Percentiles rank a stretch among this genome's conserved stretches.
These are phyloP conservation scores for Sedum album DNA, from an alignment of 164 flowering plant species.

Conservation along the genomic window DNA sequence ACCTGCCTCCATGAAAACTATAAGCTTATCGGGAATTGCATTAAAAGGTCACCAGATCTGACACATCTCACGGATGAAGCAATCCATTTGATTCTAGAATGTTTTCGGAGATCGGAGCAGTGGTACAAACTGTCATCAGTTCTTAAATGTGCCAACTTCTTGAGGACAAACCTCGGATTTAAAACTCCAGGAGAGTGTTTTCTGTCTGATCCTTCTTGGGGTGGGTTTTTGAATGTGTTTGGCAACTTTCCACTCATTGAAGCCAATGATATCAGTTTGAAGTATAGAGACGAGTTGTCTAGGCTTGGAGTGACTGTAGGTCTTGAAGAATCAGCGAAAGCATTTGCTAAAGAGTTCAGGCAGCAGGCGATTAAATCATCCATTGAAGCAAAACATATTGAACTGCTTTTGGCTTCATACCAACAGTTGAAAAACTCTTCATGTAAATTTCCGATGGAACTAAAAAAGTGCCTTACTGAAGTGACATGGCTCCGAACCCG, in stretches of 20 bases:
- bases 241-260: slow-evolving; percentile 33
- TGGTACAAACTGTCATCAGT: slow-evolving; percentile 14
- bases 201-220: slow-evolving; percentile 43
- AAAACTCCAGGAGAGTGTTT: slow-evolving; percentile 35
- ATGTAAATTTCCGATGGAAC: slow-evolving; percentile 20
- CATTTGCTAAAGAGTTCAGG: slow-evolving; percentile 29
- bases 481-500: slow-evolving; percentile 53
- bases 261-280: slow-evolving; percentile 26
- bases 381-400: slow-evolving; percentile 24
- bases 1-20: slow-evolving; percentile 27
- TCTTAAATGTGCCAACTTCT: slow-evolving; percentile 23
- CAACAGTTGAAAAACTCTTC: slow-evolving; percentile 19
- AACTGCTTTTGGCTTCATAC: slow-evolving; percentile 35
- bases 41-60: slow-evolving; percentile 23
- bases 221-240: slow-evolving; percentile 38
- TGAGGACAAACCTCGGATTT: slow-evolving; percentile 37
- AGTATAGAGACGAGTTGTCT: slow-evolving; percentile 18
- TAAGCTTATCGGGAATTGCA: slow-evolving; percentile 27
- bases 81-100: slow-evolving; percentile 28
- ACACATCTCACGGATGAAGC: slow-evolving; percentile 21
- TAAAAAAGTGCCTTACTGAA: slow-evolving; percentile 24
- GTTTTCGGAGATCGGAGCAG: slow-evolving; percentile 19
- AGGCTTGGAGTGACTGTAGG: slow-evolving; percentile 19
- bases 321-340: slow-evolving; percentile 38
- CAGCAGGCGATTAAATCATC: slow-evolving; percentile 19